Evolutionary conservation across 2,329 filamentous ascomycete genomes (phyloP).

Genomic region (Aspergillus pseudoglaucus): DNA sequence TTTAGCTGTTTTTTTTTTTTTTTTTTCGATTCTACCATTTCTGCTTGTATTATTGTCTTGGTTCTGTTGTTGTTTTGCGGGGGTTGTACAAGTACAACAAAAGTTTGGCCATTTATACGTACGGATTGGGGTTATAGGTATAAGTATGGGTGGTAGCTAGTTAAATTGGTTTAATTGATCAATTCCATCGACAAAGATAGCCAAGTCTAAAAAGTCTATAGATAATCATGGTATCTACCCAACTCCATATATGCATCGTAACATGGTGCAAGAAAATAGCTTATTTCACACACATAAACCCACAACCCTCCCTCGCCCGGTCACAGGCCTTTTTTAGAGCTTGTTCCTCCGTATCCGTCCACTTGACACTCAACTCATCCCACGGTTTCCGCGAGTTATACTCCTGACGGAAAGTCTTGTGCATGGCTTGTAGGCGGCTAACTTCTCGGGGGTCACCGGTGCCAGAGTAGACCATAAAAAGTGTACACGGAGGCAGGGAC

Average conservation of each 20-base stretch:
- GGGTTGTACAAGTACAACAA: not conserved
- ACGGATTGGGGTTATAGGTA: not conserved
- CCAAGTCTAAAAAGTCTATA: too few species aligned
- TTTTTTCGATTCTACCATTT: not conserved
- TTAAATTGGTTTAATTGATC: not conserved
- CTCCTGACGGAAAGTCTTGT: constrained; percentile 51
- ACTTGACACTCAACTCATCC: constrained; percentile 57
- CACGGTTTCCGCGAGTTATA: constrained; percentile 54
- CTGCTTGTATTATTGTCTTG: not conserved
- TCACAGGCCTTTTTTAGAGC: constrained; percentile 51
- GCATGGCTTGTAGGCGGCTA: constrained; percentile 49
- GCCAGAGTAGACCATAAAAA: constrained; percentile 59
- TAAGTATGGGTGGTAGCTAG: not conserved
- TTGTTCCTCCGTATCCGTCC: constrained; percentile 60
- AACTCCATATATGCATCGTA: not conserved
- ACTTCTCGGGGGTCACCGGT: constrained; percentile 56
- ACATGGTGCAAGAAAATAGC: not conserved
- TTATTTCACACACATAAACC: constrained; percentile 55
- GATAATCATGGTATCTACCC: not conserved
- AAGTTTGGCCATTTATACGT: not conserved
- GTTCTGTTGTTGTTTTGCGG: not conserved
- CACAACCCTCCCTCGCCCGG: constrained; percentile 52
- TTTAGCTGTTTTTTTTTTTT: constrained; percentile 1
- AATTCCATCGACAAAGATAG: not conserved
- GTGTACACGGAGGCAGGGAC: constrained; percentile 51